A percentile compares a stretch with the other conserved stretches of the same genome.
Conservation (phyloP, 2,329 filamentous ascomycete species). For the Calonectria pauciramosa region DNA sequence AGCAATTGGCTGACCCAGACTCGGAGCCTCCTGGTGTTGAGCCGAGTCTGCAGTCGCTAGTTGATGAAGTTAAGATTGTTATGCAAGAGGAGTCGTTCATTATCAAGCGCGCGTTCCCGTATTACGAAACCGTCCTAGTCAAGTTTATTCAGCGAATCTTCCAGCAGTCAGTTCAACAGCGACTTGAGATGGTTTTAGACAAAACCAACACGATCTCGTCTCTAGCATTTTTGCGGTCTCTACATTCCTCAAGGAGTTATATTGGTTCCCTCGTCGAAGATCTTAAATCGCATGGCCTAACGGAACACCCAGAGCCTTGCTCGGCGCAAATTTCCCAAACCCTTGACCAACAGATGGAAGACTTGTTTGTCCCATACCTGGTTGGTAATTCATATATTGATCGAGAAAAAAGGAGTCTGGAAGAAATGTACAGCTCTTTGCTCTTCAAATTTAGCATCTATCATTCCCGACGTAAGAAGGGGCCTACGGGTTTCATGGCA, state of each 20-base stretch:
- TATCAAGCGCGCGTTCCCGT: constrained; percentile 96
- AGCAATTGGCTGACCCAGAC: constrained; percentile 93
- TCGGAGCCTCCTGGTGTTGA: constrained; percentile 92
- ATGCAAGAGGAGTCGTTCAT: constrained; percentile 98
- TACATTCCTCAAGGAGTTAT: constrained; percentile 92
- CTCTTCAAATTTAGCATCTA: constrained; percentile 98
- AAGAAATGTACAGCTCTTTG: constrained; percentile 89
- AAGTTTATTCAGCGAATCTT: constrained; percentile 97
- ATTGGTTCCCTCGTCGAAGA: constrained; percentile 92
- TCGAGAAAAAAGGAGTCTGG: constrained; percentile 76
- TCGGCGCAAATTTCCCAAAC: constrained; percentile 87
- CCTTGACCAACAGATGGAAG: constrained; percentile 81
- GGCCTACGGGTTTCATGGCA: constrained; percentile 91
- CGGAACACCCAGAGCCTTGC: constrained; percentile 93
- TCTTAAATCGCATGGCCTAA: constrained; percentile 92
- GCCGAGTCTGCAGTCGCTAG: constrained; percentile 88
- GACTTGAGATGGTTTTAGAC: constrained; percentile 94
- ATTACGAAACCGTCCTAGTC: constrained; percentile 92
- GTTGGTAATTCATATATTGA: constrained; percentile 80
- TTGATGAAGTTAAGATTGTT: constrained; percentile 95
- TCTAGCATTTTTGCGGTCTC: constrained; percentile 87
- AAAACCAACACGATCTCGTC: constrained; percentile 95
- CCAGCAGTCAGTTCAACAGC: constrained; percentile 97
- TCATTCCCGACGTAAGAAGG: constrained; percentile 89
- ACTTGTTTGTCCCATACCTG: constrained; percentile 80